Base-by-base conservation (phyloP, 495 filamentous ascomycete species). In the Clavariopsis aquatica region DNA sequence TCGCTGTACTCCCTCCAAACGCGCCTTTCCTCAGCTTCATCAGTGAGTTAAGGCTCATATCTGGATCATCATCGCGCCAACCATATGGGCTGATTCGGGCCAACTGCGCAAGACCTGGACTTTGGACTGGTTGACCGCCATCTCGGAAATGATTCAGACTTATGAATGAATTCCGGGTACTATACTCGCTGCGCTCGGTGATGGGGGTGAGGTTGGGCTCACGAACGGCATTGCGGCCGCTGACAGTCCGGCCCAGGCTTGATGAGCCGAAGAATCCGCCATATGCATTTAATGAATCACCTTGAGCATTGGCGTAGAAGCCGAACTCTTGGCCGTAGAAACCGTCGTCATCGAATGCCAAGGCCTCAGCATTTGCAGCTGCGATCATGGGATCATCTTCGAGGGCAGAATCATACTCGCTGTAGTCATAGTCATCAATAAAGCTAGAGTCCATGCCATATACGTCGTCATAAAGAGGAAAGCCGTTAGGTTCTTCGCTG, bases 311-410 rank as follows among this genome's bases (percentile, higher is more conserved):
- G 12, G 93, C 91, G 72, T 94, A 98, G 76, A 98, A 98, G n/a
- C 92, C 93, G 67, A 98, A 98, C 73, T 98, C 94, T 66, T 92
- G 88, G 2, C 94, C 95, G 72, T 98, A 98, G 77, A 92, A 93
- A 7, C 90, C 93, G 52, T 96, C 93, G 17, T 87, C 86, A 68
- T 98, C 94, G 65, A 89, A 91, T 19, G 94, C 94, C 3, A 98
- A 81, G 22, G 89, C 94, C 70, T 93, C 91, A 6, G 93, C 93
- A 67, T 98, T 98, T 20, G 94, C 94, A 26, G 89, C 94, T 0
- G 93, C 95, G 63, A 98, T 91, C 72, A 98, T 95, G 45, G 85
- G 82, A 66, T 96, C 92, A 69, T 97, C 91, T 57, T 88, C 88
- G 56, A 86, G 80, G 6, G 85, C 79, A 63, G 83, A 84, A 52